Conservation (phyloP, 2,329 filamentous ascomycete species). For the Aspergillus quadricinctus region DNA sequence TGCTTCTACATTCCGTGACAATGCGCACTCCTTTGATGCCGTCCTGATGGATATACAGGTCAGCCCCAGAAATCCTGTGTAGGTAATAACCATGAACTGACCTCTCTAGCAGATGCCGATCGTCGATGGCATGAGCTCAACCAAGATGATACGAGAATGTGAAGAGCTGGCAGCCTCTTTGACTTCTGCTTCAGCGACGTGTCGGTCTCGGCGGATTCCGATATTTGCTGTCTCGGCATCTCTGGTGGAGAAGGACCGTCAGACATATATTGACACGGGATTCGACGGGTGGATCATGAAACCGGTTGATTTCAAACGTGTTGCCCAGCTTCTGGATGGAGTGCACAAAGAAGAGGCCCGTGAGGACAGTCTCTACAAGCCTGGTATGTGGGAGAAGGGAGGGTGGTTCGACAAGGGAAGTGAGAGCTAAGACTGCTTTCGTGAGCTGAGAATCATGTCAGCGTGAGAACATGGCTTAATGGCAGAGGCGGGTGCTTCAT, state of each 20-base stretch:
- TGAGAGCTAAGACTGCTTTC: conserved; percentile 3
- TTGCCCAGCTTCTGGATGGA: conserved; percentile 64
- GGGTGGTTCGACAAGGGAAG: conserved; percentile 66
- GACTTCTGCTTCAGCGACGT: conserved; percentile 30
- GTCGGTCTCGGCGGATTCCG: conserved; percentile 60
- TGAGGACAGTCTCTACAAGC: conserved; percentile 60
- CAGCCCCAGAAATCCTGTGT: conserved; percentile 27
- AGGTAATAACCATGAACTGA: background rate
- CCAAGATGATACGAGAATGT: conserved; percentile 74
- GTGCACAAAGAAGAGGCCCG: conserved; percentile 60
- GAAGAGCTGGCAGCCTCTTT: conserved; percentile 52
- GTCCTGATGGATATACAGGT: conserved; percentile 94
- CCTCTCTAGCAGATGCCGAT: conserved; percentile 71
- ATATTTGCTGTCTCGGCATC: conserved; percentile 87
- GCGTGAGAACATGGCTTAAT: background rate
- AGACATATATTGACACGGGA: conserved; percentile 68
- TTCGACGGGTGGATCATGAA: conserved; percentile 92
- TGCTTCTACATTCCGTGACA: conserved; percentile 63
- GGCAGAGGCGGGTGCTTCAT: background rate
- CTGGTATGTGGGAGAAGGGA: conserved; percentile 76
- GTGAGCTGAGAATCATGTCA: conserved; percentile 4
- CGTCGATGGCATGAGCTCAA: conserved; percentile 75
- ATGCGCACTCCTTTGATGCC: conserved; percentile 63
- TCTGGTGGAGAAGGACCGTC: conserved; percentile 63
- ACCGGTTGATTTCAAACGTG: conserved; percentile 73